Evolutionary conservation across 805 yeast genomes (phyloP).

Genomic region (Zygosaccharomyces gambellarensis): DNA sequence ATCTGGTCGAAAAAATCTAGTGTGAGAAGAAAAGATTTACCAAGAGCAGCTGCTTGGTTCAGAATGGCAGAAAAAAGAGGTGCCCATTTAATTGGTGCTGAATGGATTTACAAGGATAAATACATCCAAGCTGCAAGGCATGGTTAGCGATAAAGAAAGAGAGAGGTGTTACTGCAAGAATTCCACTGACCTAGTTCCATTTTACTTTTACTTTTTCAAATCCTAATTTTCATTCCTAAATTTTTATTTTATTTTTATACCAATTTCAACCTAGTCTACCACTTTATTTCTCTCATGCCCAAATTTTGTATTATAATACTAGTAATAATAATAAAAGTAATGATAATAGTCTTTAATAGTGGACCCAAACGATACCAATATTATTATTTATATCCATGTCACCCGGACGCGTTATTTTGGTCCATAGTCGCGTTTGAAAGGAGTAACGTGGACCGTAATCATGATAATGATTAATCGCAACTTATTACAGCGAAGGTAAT

Average conservation of each 20-base stretch:
- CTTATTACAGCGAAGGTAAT: not conserved
- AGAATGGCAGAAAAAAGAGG: slow-evolving; percentile 62
- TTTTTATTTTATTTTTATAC: not conserved
- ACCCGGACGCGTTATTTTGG: slow-evolving; percentile 6
- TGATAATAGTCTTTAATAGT: not conserved
- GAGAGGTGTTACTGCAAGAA: not conserved
- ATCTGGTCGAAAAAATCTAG: slow-evolving; percentile 57
- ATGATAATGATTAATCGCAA: not conserved
- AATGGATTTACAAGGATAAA: slow-evolving; percentile 72
- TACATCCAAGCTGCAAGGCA: slow-evolving; percentile 36
- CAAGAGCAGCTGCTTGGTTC: slow-evolving; percentile 65
- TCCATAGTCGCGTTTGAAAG: not conserved
- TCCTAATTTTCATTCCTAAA: no score
- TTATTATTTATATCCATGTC: not conserved
- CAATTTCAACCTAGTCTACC: not conserved
- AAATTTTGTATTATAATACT: not conserved
- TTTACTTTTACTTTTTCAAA: not conserved
- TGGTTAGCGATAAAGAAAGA: not conserved
- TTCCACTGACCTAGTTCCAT: not conserved
- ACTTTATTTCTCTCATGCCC: not conserved
- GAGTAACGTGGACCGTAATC: not conserved
- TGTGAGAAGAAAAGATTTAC: slow-evolving; percentile 50
- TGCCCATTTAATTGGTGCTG: slow-evolving; percentile 56
- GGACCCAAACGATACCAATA: not conserved
- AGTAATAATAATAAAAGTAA: not conserved